Percentiles rank a stretch among this genome's conserved stretches.
phyloP scores from a whole-genome alignment of 2,329 filamentous ascomycete genomes.

The Pseudocercospora eumusae region DNA sequence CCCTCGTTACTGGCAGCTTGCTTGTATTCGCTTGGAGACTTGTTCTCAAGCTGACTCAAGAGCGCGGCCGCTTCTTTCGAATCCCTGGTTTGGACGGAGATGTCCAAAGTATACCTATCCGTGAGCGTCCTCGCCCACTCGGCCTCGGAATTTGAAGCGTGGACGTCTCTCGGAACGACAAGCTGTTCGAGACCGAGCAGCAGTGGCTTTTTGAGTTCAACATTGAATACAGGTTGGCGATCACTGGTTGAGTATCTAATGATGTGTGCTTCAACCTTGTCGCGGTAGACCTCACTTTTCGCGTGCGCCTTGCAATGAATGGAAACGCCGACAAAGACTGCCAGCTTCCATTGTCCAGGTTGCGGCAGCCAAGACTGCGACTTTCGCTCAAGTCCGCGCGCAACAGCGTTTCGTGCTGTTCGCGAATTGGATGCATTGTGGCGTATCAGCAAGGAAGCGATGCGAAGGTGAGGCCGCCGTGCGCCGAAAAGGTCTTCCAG shows the following conservation, averaged over 20 bases:
- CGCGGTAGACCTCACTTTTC: constrained; percentile 15
- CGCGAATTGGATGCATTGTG: background rate
- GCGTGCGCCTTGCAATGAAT: constrained; percentile 19
- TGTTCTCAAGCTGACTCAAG: constrained; percentile 31
- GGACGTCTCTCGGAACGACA: constrained; percentile 19
- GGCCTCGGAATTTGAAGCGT: constrained; percentile 18
- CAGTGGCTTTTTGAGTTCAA: constrained; percentile 32
- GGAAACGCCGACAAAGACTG: constrained; percentile 30
- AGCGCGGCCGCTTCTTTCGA: constrained; percentile 37
- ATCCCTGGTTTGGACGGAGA: constrained; percentile 37
- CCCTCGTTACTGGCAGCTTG: constrained; percentile 23
- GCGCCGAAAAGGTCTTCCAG: background rate
- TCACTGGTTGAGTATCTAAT: constrained; percentile 13
- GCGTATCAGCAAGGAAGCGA: constrained; percentile 4
- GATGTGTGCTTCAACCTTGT: constrained; percentile 24
- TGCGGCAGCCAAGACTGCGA: constrained; percentile 29
- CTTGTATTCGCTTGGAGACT: constrained; percentile 10
- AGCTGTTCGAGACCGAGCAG: constrained; percentile 31
- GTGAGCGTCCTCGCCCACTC: constrained; percentile 28
- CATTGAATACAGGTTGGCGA: constrained; percentile 23
- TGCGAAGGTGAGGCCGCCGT: background rate
- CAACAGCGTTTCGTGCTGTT: background rate
- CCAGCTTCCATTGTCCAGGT: constrained; percentile 23
- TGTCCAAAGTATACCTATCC: constrained; percentile 29
- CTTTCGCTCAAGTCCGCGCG: background rate